Evolutionary conservation across 129 eudicot genomes (phyloP).

Genomic region (Flaveria sonorensis): DNA sequence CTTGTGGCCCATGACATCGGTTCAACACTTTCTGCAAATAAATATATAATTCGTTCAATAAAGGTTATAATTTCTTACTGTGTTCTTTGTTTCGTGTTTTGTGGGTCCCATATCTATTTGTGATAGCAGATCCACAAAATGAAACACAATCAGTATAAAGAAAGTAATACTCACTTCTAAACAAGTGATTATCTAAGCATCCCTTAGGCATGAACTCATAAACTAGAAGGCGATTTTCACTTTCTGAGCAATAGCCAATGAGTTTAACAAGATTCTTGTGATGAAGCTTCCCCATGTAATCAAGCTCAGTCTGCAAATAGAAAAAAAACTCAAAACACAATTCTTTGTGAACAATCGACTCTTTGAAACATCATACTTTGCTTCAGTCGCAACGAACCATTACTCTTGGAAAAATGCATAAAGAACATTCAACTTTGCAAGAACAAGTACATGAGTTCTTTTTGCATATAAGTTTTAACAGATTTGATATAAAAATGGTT

Average conservation of each 20-base stretch:
- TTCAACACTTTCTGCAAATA: conserved; percentile 53
- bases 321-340: neutral
- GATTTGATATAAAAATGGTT: too few species aligned
- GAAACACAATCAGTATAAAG: neutral
- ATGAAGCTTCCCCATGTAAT: conserved; percentile 59
- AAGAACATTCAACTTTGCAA: neutral
- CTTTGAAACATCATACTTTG: neutral
- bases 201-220: conserved; percentile 80
- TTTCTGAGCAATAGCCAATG: conserved; percentile 66
- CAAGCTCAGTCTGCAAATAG: conserved; percentile 63
- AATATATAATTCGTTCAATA: neutral
- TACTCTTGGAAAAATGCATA: conserved; percentile 3
- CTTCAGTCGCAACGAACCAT: neutral
- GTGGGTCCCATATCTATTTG: conserved; percentile 13
- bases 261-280: conserved; percentile 72
- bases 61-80: neutral
- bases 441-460: neutral
- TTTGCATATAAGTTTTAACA: too few species aligned
- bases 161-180: conserved; percentile 52
- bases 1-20: conserved; percentile 68
- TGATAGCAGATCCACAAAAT: neutral
- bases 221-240: conserved; percentile 58
- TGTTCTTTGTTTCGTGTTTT: neutral
- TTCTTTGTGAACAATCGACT: neutral
- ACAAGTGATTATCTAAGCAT: conserved; percentile 70